Evolutionary conservation across 23 red algal genomes (phyloP).

Genomic region (Gracilaria gracilis): DNA sequence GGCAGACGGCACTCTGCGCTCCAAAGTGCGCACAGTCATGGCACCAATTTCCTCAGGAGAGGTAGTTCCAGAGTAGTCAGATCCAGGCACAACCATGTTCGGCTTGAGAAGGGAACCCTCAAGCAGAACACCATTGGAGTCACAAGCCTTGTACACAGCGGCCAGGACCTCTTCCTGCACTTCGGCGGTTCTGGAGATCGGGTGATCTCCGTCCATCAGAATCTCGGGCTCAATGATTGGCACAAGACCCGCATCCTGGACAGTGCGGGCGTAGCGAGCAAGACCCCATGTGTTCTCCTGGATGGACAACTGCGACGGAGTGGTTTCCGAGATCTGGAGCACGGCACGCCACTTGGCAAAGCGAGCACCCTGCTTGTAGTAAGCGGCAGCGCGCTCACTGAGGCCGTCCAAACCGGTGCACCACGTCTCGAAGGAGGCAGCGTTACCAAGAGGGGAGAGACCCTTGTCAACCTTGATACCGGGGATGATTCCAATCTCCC

Average conservation of each 20-base stretch:
- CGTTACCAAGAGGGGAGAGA: conserved; percentile 89
- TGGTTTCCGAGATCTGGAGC: conserved; percentile 87
- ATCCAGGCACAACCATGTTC: conserved; percentile 96
- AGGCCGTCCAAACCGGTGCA: conserved; percentile 96
- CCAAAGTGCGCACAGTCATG: conserved; percentile 89
- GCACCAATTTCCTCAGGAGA: conserved; percentile 81
- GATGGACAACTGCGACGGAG: conserved; percentile 79
- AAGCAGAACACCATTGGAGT: conserved; percentile 87
- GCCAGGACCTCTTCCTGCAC: conserved; percentile 97
- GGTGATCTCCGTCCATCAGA: conserved; percentile 97
- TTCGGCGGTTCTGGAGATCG: conserved; percentile 84
- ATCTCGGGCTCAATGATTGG: conserved; percentile 99
- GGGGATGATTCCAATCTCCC: conserved; percentile 91
- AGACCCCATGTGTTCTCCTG: conserved; percentile 96
- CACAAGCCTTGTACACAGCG: conserved; percentile 92
- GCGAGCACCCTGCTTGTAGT: conserved; percentile 97
- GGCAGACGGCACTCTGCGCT: conserved; percentile 89
- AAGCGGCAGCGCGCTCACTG: conserved; percentile 92
- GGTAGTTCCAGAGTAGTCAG: conserved; percentile 80
- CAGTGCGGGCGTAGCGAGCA: conserved; percentile 93
- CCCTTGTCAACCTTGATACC: conserved; percentile 99
- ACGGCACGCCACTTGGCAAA: conserved; percentile 99
- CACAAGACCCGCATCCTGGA: conserved; percentile 94
- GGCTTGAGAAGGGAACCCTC: conserved; percentile 98
- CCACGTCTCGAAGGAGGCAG: conserved; percentile 95